Conservation (phyloP, 202 grass and related monocot genomes). For the Schoenoplectus tabernaemontani region DNA sequence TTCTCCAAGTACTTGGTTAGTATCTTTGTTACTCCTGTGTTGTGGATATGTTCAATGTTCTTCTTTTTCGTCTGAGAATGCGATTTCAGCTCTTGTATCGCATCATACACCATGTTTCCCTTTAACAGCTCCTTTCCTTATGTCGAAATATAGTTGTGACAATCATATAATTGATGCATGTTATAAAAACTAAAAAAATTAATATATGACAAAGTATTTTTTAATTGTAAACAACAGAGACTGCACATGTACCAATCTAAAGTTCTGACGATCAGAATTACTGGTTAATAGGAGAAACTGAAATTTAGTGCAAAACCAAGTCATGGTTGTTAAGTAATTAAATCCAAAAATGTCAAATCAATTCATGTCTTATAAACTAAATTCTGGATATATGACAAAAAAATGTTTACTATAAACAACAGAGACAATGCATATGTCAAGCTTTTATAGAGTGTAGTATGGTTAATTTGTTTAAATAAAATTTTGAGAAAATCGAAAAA, state of each 20-base stretch:
- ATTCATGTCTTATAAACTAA: background rate
- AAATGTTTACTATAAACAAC: background rate
- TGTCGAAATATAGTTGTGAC: background rate
- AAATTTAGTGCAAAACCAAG: background rate
- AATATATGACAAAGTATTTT: background rate
- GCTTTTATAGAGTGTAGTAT: background rate
- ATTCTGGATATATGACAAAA: background rate
- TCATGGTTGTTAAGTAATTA: background rate
- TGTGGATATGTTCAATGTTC: slow-evolving; percentile 75
- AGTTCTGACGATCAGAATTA: background rate
- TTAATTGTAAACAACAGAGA: background rate
- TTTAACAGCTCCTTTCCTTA: slow-evolving; percentile 26
- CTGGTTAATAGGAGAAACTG: background rate
- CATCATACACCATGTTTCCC: slow-evolving; percentile 56
- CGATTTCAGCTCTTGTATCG: slow-evolving; percentile 59
- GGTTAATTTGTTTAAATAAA: background rate
- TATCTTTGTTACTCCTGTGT: slow-evolving; percentile 66
- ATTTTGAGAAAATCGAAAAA: slow-evolving; percentile 3
- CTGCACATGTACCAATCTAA: background rate
- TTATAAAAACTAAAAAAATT: background rate
- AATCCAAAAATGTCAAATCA: background rate
- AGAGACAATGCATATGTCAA: background rate
- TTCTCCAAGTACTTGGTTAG: slow-evolving; percentile 48
- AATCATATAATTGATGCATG: background rate
- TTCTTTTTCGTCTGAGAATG: slow-evolving; percentile 38